Evolutionary conservation across 2,329 filamentous ascomycete species (phyloP), one percentile per base, ranked within the genome.

Genomic region (Aschersonia sp.): DNA sequence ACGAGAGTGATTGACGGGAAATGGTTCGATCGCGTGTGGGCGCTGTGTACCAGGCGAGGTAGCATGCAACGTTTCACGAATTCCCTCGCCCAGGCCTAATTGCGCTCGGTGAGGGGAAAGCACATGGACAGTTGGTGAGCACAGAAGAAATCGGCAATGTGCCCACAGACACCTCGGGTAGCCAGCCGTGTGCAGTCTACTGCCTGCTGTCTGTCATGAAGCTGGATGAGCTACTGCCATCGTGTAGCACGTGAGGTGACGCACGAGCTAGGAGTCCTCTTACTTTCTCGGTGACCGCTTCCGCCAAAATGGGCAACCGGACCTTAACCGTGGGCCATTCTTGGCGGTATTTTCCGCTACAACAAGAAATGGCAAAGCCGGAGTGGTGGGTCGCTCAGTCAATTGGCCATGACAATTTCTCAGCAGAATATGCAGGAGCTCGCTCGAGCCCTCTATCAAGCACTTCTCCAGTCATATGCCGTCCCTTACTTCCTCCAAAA

Each of bases 1-100:
- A 20, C 20, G 20, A 20, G 20, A 20, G 20, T 20, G 20, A 20
- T 20, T 20, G 20, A 20, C 20, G 20, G 20, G 20, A 20, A 20
- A 20, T 20, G 20, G 20, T 20, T 20, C 20, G 20, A 20, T 20
- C 20, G 20, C 20, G 20, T 20, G 20, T 20, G 20, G 20, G 20
- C 20, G 20, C 20, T 20, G 20, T 20, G 20, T 30, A n/a, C 40
- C 40, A 31, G 44, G 32, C 30, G 35, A n/a, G 9, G 35, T 44
- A 29, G 48, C 41, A 30, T 20, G 28, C 47, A 45, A 44, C 31
- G 45, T 43, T 47, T 49, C 48, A 47, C 43, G 45, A 46, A 53
- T 51, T 52, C 54, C 53, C 57, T 55, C 54, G 55, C 56, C 58
- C 57, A 53, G 48, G 53, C 54, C 55, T 49, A 48, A 46, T 50